Evolutionary conservation across 2,329 filamentous ascomycete species (phyloP).

Genomic region (Xylariales sp.): DNA sequence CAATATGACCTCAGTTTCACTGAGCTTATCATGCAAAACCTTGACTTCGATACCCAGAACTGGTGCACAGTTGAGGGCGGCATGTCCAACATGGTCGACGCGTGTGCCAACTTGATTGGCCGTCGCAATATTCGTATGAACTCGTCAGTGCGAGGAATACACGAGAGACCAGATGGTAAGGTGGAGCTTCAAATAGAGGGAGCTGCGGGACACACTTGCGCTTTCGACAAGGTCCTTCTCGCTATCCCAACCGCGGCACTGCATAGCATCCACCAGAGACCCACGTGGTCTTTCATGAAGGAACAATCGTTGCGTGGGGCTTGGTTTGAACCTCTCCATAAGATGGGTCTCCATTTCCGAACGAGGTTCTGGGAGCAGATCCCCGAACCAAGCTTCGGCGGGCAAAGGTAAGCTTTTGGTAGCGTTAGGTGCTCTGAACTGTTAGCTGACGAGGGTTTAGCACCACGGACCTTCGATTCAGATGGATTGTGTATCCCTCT

Average conservation of each 20-base stretch:
- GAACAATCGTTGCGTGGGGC: slow-evolving; percentile 9
- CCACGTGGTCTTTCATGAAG: slow-evolving; percentile 12
- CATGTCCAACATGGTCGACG: not conserved
- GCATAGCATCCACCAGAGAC: slow-evolving; percentile 6
- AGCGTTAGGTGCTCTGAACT: no score
- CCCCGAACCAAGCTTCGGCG: slow-evolving; percentile 10
- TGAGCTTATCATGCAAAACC: not conserved
- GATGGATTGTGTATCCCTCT: slow-evolving; percentile 15
- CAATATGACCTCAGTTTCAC: not conserved
- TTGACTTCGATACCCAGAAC: not conserved
- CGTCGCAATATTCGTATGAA: not conserved
- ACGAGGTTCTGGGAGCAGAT: slow-evolving; percentile 14
- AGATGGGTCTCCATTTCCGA: slow-evolving; percentile 14
- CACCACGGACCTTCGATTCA: slow-evolving; percentile 12
- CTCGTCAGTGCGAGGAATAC: not conserved
- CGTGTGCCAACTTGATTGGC: not conserved
- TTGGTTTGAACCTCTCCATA: slow-evolving; percentile 12
- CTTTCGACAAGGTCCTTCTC: not conserved
- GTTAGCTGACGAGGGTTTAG: slow-evolving; percentile 3
- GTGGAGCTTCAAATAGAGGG: not conserved
- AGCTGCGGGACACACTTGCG: not conserved
- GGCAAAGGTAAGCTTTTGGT: slow-evolving; percentile 9
- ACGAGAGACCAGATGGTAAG: not conserved
- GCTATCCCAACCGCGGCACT: not conserved
- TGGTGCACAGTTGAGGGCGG: not conserved